Conservation (phyloP, 1,284 basidiomycete genomes). For the Ceratobasidium sp. region DNA sequence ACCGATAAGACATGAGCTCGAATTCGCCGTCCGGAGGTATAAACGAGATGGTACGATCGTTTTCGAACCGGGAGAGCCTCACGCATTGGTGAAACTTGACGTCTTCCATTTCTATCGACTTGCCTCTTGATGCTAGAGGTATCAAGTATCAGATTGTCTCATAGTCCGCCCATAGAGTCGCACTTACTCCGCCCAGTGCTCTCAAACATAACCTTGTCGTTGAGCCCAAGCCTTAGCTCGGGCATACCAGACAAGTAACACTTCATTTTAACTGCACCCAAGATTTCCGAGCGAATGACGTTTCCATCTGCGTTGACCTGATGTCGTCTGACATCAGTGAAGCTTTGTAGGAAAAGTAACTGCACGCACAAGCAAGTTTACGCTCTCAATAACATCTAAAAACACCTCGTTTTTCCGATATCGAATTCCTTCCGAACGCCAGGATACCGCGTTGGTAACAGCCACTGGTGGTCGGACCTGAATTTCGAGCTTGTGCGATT, state of each 20-base stretch:
- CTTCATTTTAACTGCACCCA: constrained; percentile 99
- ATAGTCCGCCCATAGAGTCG: not conserved
- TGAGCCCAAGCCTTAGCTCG: constrained; percentile 92
- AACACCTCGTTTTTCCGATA: constrained; percentile 99
- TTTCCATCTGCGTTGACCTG: constrained; percentile 97
- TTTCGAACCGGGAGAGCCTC: constrained; percentile 98
- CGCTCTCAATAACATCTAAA: constrained; percentile 96
- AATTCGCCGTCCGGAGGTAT: constrained; percentile 99
- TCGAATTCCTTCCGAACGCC: constrained; percentile 96
- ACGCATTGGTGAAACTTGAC: constrained; percentile 99
- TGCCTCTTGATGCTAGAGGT: constrained; percentile 83
- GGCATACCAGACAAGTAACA: constrained; percentile 99
- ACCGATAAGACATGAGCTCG: constrained; percentile 95
- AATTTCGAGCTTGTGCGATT: constrained; percentile 98
- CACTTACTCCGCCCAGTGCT: constrained; percentile 89
- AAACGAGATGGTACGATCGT: constrained; percentile 98
- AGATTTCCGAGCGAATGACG: constrained; percentile 95
- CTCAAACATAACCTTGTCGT: constrained; percentile 99
- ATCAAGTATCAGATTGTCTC: constrained; percentile 7
- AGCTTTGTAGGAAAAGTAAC: not conserved
- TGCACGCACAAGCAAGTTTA: constrained; percentile 85
- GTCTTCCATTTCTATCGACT: constrained; percentile 99
- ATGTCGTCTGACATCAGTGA: too few species aligned
- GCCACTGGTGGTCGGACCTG: constrained; percentile 96
- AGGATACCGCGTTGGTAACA: constrained; percentile 98